Evolutionary conservation across 2,329 filamentous ascomycete genomes (phyloP).

Genomic region (Fusarium udum): DNA sequence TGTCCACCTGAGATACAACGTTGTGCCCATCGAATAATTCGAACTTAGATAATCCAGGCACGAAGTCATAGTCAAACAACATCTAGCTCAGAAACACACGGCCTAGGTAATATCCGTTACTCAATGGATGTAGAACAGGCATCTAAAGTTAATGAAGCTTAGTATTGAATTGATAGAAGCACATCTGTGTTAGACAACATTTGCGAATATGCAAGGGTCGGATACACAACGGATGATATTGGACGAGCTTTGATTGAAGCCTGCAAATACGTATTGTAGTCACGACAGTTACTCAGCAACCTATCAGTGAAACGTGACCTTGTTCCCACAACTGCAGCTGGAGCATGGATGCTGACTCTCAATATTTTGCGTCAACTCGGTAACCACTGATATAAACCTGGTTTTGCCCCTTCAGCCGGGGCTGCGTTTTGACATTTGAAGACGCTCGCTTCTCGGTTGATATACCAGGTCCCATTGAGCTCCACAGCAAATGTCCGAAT

Average conservation of each 20-base stretch:
- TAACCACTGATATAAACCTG: not conserved
- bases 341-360: constrained; percentile 9
- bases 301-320: constrained; percentile 19
- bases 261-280: constrained; percentile 6
- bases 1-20: not conserved
- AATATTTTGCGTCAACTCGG: constrained; percentile 11
- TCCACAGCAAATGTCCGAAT: constrained; percentile 7
- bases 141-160: constrained; percentile 4
- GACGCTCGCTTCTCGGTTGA: not conserved
- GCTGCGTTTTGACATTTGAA: not conserved
- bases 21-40: not conserved
- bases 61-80: constrained; percentile 2
- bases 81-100: not conserved
- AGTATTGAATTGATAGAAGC: not conserved
- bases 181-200: constrained; percentile 17
- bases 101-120: not conserved
- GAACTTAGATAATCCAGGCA: constrained; percentile 2
- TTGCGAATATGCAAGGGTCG: constrained; percentile 1
- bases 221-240: constrained; percentile 8
- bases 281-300: constrained; percentile 27
- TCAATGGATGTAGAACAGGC: not conserved
- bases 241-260: not conserved
- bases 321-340: constrained; percentile 14
- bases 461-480: not conserved
- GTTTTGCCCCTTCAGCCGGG: not conserved